Percentiles rank a stretch among this genome's conserved stretches.
Evolutionary conservation across 148 eudicot species (phyloP).

Genomic region (Silene latifolia): DNA sequence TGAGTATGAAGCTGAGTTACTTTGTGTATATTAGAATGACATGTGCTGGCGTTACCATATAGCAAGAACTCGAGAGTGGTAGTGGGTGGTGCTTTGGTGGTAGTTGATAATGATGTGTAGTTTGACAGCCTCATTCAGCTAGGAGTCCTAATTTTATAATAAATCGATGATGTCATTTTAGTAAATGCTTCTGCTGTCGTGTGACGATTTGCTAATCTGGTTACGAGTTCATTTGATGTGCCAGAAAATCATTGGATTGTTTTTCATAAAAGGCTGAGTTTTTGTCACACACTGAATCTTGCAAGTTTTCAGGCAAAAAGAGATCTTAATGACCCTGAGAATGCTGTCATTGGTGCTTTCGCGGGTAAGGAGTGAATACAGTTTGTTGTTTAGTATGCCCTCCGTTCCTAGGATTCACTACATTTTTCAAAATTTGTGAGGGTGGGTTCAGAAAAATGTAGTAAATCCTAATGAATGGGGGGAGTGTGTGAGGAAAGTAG

Average conservation of each 20-base stretch:
- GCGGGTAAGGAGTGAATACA: conserved; percentile 49
- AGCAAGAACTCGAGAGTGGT: not conserved
- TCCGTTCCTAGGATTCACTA: not conserved
- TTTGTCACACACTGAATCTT: not conserved
- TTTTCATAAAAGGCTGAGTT: not conserved
- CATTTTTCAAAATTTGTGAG: too few species aligned
- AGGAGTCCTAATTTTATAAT: not conserved
- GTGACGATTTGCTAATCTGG: not conserved
- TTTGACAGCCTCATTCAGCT: not conserved
- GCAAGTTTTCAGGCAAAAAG: conserved; percentile 60
- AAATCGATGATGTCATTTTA: not conserved
- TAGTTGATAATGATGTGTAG: conserved; percentile 1
- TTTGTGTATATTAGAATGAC: not conserved
- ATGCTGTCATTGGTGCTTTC: conserved; percentile 88
- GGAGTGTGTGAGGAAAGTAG: not conserved
- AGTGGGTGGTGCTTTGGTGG: not conserved
- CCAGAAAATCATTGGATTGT: not conserved
- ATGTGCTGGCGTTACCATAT: not conserved
- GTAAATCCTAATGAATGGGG: too few species aligned
- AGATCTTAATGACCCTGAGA: conserved; percentile 92
- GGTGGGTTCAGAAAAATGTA: not conserved
- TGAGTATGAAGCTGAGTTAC: not conserved
- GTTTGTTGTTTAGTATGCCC: not conserved
- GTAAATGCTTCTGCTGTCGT: not conserved
- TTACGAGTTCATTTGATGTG: not conserved